phyloP scores from a whole-genome alignment of 768 basidiomycete species.

The Tubosaeta sp. region DNA sequence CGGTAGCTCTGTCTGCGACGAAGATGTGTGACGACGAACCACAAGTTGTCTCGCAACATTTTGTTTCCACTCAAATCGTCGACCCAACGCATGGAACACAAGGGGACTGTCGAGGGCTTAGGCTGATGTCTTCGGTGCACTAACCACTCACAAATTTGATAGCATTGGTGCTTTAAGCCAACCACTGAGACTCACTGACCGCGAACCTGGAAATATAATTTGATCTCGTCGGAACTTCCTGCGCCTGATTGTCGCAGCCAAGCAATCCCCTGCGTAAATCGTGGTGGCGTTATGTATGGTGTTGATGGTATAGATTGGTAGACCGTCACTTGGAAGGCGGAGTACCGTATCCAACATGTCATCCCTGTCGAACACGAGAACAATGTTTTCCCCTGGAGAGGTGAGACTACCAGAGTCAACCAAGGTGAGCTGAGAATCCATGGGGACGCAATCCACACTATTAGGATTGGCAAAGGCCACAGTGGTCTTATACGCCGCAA shows the following conservation, averaged over 20 bases:
- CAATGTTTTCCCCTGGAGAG: neutral
- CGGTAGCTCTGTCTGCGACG: neutral
- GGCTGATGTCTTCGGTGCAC: neutral
- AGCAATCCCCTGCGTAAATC: neutral
- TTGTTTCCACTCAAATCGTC: slow-evolving; percentile 14
- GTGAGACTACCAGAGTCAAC: neutral
- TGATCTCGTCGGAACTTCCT: slow-evolving; percentile 8
- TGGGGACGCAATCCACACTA: neutral
- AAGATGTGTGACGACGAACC: slow-evolving; percentile 6
- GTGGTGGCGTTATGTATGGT: slow-evolving; percentile 5
- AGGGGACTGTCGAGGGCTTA: slow-evolving; percentile 10
- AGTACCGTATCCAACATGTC: slow-evolving; percentile 11
- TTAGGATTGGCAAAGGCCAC: neutral
- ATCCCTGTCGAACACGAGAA: slow-evolving; percentile 12
- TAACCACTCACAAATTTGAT: slow-evolving; percentile 10
- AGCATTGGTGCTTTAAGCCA: slow-evolving; percentile 12
- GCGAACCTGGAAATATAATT: slow-evolving; percentile 10
- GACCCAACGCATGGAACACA: slow-evolving; percentile 1
- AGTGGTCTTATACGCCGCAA: neutral
- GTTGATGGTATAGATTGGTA: slow-evolving; percentile 9
- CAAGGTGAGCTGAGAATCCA: slow-evolving; percentile 19
- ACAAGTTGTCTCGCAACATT: slow-evolving; percentile 2
- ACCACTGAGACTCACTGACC: slow-evolving; percentile 4
- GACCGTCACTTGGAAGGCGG: neutral
- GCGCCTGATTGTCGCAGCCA: slow-evolving; percentile 14